phyloP scores from a whole-genome alignment of 1,139 yeast genomes.

The Yamadazyma diddensiae region DNA sequence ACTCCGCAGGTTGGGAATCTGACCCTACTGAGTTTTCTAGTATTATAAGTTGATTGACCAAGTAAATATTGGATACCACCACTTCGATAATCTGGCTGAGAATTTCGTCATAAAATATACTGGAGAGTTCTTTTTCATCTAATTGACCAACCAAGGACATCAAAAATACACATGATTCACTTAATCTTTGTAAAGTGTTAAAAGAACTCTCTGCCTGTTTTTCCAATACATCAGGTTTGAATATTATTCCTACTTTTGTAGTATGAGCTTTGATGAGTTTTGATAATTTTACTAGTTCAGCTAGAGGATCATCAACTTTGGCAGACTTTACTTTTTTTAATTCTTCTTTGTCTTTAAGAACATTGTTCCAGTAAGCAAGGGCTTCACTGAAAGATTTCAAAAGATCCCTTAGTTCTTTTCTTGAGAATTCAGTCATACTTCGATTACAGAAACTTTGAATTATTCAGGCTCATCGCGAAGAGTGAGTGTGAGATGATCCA shows the following conservation, averaged over 20 bases:
- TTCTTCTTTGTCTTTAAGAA: conserved; percentile 12
- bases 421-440: conserved; percentile 14
- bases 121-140: conserved; percentile 33
- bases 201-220: conserved; percentile 47
- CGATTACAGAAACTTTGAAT: neutral
- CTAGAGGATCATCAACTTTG: conserved; percentile 42
- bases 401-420: conserved; percentile 23
- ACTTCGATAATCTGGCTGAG: conserved; percentile 26
- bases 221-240: conserved; percentile 54
- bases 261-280: conserved; percentile 70
- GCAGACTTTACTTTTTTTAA: conserved; percentile 27
- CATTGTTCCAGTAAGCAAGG: conserved; percentile 27
- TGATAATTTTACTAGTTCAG: conserved; percentile 57
- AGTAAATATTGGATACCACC: conserved; percentile 20
- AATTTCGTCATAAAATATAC: conserved; percentile 40
- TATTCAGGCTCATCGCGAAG: conserved; percentile 2
- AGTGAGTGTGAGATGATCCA: no score
- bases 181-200: conserved; percentile 49
- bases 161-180: conserved; percentile 43
- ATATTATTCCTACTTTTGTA: conserved; percentile 75
- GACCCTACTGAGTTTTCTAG: conserved; percentile 16
- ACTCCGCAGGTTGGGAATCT: conserved; percentile 32
- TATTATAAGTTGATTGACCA: conserved; percentile 26
- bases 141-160: conserved; percentile 48
- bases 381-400: conserved; percentile 36